phyloP scores from a whole-genome alignment of 306 rosid species.

The Pyrus betulifolia region DNA sequence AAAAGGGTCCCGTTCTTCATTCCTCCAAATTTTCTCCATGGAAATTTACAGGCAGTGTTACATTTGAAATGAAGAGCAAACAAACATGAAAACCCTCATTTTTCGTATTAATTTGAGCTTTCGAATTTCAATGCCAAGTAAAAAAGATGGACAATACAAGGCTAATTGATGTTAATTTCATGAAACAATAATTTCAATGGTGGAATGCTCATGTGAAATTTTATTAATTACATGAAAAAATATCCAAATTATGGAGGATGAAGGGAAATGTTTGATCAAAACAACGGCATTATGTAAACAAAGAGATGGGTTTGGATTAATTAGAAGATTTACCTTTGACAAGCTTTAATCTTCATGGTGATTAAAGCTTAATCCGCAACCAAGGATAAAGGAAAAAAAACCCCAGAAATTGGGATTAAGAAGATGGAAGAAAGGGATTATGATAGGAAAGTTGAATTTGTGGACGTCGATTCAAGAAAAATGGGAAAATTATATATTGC shows the following conservation, averaged over 20 bases:
- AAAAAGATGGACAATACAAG: too few species aligned
- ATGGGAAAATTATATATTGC: not conserved
- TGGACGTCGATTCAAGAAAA: not conserved
- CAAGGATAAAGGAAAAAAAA: not conserved
- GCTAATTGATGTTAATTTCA: not conserved
- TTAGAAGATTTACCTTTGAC: not conserved
- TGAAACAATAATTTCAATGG: not conserved
- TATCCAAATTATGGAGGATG: not conserved
- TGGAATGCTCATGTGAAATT: not conserved
- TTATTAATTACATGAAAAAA: not conserved
- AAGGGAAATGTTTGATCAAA: not conserved
- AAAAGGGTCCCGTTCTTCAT: not conserved
- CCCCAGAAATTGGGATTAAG: not conserved
- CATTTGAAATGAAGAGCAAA: too few species aligned
- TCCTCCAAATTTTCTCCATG: not conserved
- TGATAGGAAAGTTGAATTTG: not conserved
- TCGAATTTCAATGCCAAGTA: not conserved
- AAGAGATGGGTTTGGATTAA: not conserved
- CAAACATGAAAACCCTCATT: not conserved
- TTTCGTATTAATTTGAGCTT: not conserved
- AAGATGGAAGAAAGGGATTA: not conserved
- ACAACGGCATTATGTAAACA: not conserved
- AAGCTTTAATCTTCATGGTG: slow-evolving; percentile 1
- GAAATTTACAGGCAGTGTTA: not conserved
- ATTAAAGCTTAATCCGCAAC: not conserved